phyloP scores from a whole-genome alignment of 2,329 filamentous ascomycete species.

The Alternaria metachromatica region DNA sequence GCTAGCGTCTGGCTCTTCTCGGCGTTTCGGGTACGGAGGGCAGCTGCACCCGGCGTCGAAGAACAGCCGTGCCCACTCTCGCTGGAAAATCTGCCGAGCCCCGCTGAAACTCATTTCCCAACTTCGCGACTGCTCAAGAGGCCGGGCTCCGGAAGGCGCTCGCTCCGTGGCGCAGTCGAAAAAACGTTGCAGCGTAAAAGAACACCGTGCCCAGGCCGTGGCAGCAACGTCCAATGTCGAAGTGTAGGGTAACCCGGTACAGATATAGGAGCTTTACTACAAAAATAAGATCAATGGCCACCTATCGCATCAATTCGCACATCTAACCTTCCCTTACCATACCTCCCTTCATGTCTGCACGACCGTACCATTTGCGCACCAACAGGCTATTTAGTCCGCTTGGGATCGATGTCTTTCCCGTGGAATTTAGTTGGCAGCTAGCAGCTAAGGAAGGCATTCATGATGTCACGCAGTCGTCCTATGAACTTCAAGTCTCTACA shows the following conservation, averaged over 20 bases:
- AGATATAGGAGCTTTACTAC: background rate
- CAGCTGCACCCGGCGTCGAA: background rate
- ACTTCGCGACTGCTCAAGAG: background rate
- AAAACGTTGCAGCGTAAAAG: background rate
- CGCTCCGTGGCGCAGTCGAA: background rate
- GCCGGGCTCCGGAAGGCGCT: background rate
- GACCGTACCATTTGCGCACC: background rate
- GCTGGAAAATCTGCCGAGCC: background rate
- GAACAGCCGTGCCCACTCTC: background rate
- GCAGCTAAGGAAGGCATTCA: background rate
- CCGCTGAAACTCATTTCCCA: background rate
- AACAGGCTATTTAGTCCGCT: background rate
- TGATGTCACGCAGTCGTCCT: background rate
- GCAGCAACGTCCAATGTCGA: background rate
- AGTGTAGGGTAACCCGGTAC: background rate
- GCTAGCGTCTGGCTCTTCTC: background rate
- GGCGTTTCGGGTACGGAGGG: background rate
- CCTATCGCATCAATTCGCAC: background rate
- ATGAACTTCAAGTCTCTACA: background rate
- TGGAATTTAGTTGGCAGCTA: background rate
- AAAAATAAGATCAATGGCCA: background rate
- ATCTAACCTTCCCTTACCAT: background rate
- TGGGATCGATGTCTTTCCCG: background rate
- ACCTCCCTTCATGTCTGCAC: background rate
- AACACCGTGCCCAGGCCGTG: background rate